Evolutionary conservation across 169 alveolate species (phyloP), one percentile per base, ranked within the genome.

Genomic region (Plasmodium adleri): DNA sequence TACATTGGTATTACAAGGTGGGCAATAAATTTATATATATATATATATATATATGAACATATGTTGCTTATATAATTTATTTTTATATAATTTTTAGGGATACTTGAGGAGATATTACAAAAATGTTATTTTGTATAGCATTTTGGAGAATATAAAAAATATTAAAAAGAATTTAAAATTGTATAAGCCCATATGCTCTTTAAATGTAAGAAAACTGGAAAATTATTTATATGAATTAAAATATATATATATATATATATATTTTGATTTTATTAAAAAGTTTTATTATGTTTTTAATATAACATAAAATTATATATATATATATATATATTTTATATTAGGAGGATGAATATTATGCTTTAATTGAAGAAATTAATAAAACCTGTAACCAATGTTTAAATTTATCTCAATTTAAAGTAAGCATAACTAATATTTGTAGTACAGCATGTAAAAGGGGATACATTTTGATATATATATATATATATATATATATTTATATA

Each of bases 361-460:
- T 78, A 58, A 78, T 78, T 78, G 89, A 78, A 64, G 89, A 78
- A 54, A 66, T 78, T 67, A 78, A 78, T 68, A 78, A 78, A 78
- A 67, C 78, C 20, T 78, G 78, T 59, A 78, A 78, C 52, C 75
- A 64, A 43, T 64, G 66, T 66, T 78, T 78, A 58, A 78, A 78
- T 50, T 50, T 78, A 64, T 78, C 89, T 10, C 89, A 78, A 59
- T 64, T 78, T 78, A 78, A 66, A 70, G 89, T 78, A 70, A 76
- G 68, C 32, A 3, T 47, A n/a, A 28, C 54, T 64, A 49, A 13
- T 50, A 15, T 64, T 20, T 24, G 17, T 70, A 20, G 22, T 39
- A 62, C n/a, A 62, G 28, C 4, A 17, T 20, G n/a, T 8, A 62
- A 62, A 17, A 20, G 54, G 4, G 15, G 22, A 26, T 39, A 32